A percentile compares a stretch with the other conserved stretches of the same genome.
These are phyloP conservation scores for Fusarium humuli DNA, from an alignment of 2,329 filamentous ascomycete species.

Conservation along the genomic window DNA sequence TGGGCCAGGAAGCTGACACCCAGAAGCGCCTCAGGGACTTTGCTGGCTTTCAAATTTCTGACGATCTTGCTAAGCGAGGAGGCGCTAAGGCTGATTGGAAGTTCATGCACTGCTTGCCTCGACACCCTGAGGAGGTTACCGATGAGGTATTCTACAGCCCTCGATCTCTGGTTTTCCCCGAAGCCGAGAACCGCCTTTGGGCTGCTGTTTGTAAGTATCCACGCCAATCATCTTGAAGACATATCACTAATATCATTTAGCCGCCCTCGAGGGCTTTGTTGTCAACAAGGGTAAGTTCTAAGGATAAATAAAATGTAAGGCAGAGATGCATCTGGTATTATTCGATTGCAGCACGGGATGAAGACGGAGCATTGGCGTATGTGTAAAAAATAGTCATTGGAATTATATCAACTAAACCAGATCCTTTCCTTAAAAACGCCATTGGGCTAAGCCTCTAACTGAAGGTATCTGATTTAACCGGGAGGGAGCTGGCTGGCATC, in stretches of 20 bases:
- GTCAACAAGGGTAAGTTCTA: conserved; percentile 89
- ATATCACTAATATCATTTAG: conserved; percentile 54
- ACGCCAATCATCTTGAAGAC: too few relatives aligned
- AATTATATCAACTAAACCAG: conserved; percentile 46
- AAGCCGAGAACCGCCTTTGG: conserved; percentile 96
- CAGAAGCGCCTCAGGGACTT: conserved; percentile 84
- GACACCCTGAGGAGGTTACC: conserved; percentile 90
- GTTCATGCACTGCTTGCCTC: conserved; percentile 98
- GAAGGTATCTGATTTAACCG: conserved; percentile 66
- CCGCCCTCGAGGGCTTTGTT: conserved; percentile 87
- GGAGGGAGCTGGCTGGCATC: conserved; percentile 94
- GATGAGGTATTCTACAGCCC: conserved; percentile 95
- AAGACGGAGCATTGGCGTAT: conserved; percentile 41
- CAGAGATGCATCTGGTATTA: conserved; percentile 11
- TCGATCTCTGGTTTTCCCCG: conserved; percentile 88
- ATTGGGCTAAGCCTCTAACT: conserved; percentile 28
- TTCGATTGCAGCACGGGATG: conserved; percentile 28
- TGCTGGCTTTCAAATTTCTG: conserved; percentile 90
- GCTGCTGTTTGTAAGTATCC: conserved; percentile 76
- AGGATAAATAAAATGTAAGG: not conserved
- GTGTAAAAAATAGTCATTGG: conserved; percentile 46
- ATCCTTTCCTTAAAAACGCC: conserved; percentile 48
- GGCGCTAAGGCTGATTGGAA: conserved; percentile 92
- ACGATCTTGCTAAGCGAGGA: conserved; percentile 82
- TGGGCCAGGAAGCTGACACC: conserved; percentile 93